Base-by-base conservation (phyloP, 495 filamentous ascomycete genomes). In the Aspergillus homomorphus region DNA sequence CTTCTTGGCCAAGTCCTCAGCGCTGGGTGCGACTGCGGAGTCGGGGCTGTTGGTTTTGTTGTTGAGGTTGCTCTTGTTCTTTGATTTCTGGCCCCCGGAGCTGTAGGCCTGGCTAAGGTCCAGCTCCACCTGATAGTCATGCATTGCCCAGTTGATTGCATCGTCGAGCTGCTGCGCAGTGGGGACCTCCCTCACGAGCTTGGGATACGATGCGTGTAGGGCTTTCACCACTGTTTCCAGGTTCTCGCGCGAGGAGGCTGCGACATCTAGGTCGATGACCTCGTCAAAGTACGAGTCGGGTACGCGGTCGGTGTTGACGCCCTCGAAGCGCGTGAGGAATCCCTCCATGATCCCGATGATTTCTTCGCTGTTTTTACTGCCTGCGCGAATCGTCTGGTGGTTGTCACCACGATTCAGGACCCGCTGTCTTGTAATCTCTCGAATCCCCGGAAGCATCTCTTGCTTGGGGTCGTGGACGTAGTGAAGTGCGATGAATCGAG, bases 331-430 rank as follows among this genome's bases (percentile, higher is more conserved):
- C 0, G 73, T 59, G 45, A 98, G 77, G 76, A 99, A 99, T 38
- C 91, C 91, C 60, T 96, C 87, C 94, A 99, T 98, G 66, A 99
- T 98, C 9, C 84, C 84, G 21, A 90, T 77, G 33, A 93, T 85
- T 68, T 96, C 90, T 15, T 76, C 70, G 41, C 73, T 70, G 49
- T 84, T 75, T 64, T 86, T 83, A 30, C 81, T 84, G 14, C 84
- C 87, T 4, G 93, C 80, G 57, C 93, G 92, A 64, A 99, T 99
- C 12, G 93, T 97, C 69, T 99, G 94, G 65, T 99, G 94, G 67
- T 97, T 98, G 70, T 99, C 91, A 0, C 94, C 94, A 15, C 94
- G 89, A 0, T 81, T 76, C 21, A 97, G 75, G 0, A 99, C 90
- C 14, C 94, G 87, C 45, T 85, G 78, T 45, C 84, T 86, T 0